Evolutionary conservation across 2,329 filamentous ascomycete genomes (phyloP).

Genomic region (Beauveria sp.): DNA sequence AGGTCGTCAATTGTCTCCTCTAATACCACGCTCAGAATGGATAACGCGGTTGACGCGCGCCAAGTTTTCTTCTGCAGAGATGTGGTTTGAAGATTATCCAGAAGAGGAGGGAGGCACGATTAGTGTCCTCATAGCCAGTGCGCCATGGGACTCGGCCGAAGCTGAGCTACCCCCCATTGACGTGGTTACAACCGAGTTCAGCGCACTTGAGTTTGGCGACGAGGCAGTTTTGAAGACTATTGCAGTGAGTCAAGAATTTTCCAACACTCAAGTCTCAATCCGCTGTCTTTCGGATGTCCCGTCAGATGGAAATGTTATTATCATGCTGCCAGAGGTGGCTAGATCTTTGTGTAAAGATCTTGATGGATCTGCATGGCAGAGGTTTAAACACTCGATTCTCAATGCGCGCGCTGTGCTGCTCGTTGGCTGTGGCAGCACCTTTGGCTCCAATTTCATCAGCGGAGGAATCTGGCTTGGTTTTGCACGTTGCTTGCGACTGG

Average conservation of each 20-base stretch:
- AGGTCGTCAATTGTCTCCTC: constrained; percentile 13
- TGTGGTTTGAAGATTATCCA: background rate
- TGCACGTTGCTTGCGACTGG: background rate
- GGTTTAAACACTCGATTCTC: background rate
- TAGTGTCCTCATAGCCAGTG: background rate
- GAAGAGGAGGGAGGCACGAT: background rate
- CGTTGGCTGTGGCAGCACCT: background rate
- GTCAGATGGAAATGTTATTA: background rate
- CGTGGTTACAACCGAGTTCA: background rate
- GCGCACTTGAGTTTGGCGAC: background rate
- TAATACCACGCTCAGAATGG: constrained; percentile 11
- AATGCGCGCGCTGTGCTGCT: background rate
- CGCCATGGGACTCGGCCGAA: background rate
- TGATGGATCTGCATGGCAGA: background rate
- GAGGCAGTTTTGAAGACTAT: background rate
- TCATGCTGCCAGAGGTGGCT: background rate
- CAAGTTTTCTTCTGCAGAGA: background rate
- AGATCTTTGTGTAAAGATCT: background rate
- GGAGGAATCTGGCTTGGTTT: background rate
- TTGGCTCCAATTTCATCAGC: background rate
- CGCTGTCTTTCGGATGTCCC: background rate
- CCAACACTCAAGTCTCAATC: background rate
- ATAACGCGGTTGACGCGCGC: background rate
- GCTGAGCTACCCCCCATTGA: background rate
- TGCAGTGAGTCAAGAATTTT: background rate